A percentile compares a stretch with the other conserved stretches of the same genome.
Conservation (phyloP, 2,329 filamentous ascomycete genomes). For the Huntiella moniliformis region DNA sequence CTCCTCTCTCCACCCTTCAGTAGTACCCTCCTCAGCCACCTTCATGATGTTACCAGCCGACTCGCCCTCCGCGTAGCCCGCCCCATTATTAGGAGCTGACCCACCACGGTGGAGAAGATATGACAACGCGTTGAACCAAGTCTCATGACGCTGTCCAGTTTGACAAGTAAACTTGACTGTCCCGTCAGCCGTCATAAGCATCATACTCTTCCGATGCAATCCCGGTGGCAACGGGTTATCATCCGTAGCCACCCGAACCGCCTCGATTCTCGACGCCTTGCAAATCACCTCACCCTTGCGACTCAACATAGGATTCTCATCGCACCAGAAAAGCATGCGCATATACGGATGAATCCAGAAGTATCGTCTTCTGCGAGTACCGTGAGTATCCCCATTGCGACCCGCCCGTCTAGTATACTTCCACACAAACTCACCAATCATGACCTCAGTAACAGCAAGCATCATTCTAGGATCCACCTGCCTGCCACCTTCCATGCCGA, state of each 20-base stretch:
- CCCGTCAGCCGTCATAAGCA: constrained; percentile 76
- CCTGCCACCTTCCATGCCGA: constrained; percentile 31
- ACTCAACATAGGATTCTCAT: constrained; percentile 63
- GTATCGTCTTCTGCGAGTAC: constrained; percentile 79
- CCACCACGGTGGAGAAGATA: constrained; percentile 71
- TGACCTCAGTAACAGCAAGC: constrained; percentile 95
- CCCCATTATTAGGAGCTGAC: constrained; percentile 23
- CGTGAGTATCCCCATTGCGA: constrained; percentile 62
- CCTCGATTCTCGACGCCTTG: constrained; percentile 90
- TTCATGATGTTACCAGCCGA: constrained; percentile 36
- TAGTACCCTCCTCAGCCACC: constrained; percentile 62
- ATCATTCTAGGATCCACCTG: constrained; percentile 90
- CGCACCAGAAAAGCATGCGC: constrained; percentile 89
- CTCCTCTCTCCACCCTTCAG: constrained; percentile 32
- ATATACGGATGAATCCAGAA: constrained; percentile 99
- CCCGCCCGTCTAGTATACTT: constrained; percentile 94
- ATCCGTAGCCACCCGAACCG: constrained; percentile 77
- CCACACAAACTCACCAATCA: constrained; percentile 98
- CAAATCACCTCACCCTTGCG: constrained; percentile 55
- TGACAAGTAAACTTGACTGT: constrained; percentile 86
- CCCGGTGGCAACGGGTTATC: constrained; percentile 92
- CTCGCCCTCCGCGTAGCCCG: constrained; percentile 30
- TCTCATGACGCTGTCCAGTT: constrained; percentile 87
- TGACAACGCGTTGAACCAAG: constrained; percentile 93
- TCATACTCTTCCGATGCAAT: constrained; percentile 79